Evolutionary conservation across 139 green algal genomes (phyloP).

Genomic region (Chlamydomonas schloesseri): DNA sequence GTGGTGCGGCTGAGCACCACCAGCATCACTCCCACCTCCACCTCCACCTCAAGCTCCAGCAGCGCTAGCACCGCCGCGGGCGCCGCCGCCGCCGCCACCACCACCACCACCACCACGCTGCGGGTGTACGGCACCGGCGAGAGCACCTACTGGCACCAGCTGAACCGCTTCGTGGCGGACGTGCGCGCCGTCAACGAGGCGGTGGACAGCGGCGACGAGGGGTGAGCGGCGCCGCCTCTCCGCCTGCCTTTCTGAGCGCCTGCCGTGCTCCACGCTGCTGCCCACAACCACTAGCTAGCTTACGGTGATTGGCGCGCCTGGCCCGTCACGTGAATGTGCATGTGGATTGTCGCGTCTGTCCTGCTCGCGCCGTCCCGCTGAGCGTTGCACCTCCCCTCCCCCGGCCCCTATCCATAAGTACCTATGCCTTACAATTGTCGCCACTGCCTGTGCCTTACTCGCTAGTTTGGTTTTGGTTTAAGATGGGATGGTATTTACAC

Average conservation of each 20-base stretch:
- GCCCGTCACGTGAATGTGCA: too few relatives aligned
- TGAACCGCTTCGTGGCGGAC: conserved; percentile 44
- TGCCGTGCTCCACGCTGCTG: too few relatives aligned
- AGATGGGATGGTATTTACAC: too few relatives aligned
- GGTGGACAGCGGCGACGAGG: neutral
- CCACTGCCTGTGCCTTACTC: too few relatives aligned
- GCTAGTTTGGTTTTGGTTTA: too few relatives aligned
- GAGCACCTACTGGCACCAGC: conserved; percentile 54
- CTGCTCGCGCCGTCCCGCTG: too few relatives aligned
- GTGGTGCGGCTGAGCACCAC: conserved; percentile 28
- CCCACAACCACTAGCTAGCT: too few relatives aligned
- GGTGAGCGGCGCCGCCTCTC: neutral
- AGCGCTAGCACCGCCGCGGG: neutral
- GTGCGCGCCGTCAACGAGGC: neutral
- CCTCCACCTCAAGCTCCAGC: neutral
- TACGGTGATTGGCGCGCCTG: too few relatives aligned
- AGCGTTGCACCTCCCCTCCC: too few relatives aligned
- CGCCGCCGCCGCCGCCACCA: neutral
- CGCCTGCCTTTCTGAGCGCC: neutral
- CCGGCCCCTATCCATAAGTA: too few relatives aligned
- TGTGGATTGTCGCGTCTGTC: too few relatives aligned
- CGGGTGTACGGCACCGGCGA: conserved; percentile 43
- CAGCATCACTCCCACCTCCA: neutral
- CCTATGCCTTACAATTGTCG: too few relatives aligned
- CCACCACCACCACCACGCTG: neutral